Conservation (phyloP, 2,329 filamentous ascomycete species). For the Colletotrichum sp. region DNA sequence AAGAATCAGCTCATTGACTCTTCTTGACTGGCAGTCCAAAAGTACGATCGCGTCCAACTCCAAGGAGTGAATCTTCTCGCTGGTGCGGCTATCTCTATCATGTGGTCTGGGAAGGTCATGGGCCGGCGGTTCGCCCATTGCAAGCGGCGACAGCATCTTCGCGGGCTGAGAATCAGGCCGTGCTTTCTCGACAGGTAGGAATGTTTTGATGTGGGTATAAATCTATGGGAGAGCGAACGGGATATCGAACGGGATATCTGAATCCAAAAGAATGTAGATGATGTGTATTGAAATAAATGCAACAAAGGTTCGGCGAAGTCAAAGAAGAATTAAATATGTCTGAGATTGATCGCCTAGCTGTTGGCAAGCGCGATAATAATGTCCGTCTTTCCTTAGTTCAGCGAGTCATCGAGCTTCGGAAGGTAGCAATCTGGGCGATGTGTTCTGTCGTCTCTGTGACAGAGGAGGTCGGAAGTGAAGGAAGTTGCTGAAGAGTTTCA, state of each 20-base stretch:
- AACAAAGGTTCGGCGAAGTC: not conserved
- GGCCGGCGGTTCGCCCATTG: not conserved
- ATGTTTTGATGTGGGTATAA: not conserved
- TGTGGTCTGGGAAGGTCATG: not conserved
- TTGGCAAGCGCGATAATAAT: not conserved
- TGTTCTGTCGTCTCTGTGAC: not conserved
- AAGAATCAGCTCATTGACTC: not conserved
- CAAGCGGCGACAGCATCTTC: not conserved
- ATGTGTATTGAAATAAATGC: not conserved
- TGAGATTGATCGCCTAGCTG: accelerated
- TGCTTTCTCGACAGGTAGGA: not conserved
- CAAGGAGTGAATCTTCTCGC: not conserved
- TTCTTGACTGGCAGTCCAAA: accelerated
- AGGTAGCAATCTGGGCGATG: not conserved
- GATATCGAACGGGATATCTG: not conserved
- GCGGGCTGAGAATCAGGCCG: not conserved
- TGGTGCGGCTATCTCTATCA: not conserved
- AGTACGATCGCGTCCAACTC: not conserved
- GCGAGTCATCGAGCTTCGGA: accelerated
- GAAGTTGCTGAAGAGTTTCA: not conserved
- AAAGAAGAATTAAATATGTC: not conserved
- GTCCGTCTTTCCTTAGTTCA: not conserved
- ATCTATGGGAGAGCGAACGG: not conserved
- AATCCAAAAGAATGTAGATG: not conserved
- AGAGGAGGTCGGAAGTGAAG: not conserved